Evolutionary conservation across 768 basidiomycete genomes (phyloP), one percentile per base, ranked within the genome.

Genomic region (Suillus occidentalis): DNA sequence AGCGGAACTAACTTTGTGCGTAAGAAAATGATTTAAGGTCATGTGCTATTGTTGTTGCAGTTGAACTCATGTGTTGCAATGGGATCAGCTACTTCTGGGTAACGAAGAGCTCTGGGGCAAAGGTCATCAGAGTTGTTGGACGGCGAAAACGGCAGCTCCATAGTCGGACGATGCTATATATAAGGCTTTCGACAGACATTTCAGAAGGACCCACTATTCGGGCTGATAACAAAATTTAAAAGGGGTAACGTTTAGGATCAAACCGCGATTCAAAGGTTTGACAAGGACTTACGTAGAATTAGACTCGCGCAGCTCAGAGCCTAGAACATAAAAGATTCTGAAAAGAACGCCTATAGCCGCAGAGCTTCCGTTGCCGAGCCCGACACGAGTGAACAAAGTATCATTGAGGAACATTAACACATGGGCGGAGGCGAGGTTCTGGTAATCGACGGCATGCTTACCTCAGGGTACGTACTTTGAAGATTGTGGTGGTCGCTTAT

Each of bases 1-100:
- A 31, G 28, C 12, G n/a, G 40, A 62, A 42, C 68, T 18, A 63
- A 72, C 74, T 60, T 67, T 75, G 74, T 42, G 68, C 69, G 36
- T 68, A 72, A 28, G 67, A 34, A 45, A 62, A 62, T 42, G 40
- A 63, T 36, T 9, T n/a, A 22, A 63, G 20, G 47, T 40, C 47
- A 16, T 47, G 14, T 16, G 36, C n/a, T 40, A 37, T 25, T 22
- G 28, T 31, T 16, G 39, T 20, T 18, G 18, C 10, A 6, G 6
- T 42, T 7, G 20, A 58, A 16, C 16, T 28, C 57, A 58, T 59
- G 58, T 31, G 39, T 39, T 20, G 25, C 9, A 36, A 28, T 58
- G 16, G 1, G 9, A 37, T 37, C 31, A 25, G 10, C 58, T 42
- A 18, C 25, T 42, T 59, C 28, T 25, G 28, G 25, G 16, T 18